Evolutionary conservation across 1,284 basidiomycete species (phyloP).

Genomic region (Stereum hirsutum): DNA sequence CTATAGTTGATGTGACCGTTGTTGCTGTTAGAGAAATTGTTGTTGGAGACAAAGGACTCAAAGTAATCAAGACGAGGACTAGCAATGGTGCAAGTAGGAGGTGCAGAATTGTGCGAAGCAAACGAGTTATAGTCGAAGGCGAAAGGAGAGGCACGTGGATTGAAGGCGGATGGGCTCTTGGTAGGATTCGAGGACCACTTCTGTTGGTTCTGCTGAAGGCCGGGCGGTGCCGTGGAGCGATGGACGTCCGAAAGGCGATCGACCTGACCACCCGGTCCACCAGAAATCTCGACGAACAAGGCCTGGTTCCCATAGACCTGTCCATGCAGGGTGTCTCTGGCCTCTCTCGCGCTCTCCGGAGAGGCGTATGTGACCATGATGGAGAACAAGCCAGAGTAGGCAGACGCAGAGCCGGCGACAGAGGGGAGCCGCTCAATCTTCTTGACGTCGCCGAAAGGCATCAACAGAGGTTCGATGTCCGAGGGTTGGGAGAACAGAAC

Average conservation of each 20-base stretch:
- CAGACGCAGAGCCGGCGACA: conserved; percentile 21
- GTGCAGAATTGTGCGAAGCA: conserved; percentile 8
- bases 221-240: conserved; percentile 14
- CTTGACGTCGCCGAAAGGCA: conserved; percentile 61
- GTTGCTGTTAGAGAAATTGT: no score
- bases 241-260: neutral
- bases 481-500: conserved; percentile 55
- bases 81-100: conserved; percentile 10
- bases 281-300: conserved; percentile 38
- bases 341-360: conserved; percentile 46
- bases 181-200: conserved; percentile 9
- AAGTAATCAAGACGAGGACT: conserved; percentile 10
- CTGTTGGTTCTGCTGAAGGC: conserved; percentile 10
- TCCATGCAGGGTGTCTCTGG: conserved; percentile 45
- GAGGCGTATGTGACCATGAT: conserved; percentile 56
- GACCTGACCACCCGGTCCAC: no score
- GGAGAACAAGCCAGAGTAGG: conserved; percentile 26
- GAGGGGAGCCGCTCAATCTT: conserved; percentile 35
- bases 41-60: no score
- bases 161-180: conserved; percentile 6
- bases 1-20: neutral
- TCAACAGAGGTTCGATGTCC: conserved; percentile 64
- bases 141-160: conserved; percentile 26
- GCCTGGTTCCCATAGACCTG: conserved; percentile 48
- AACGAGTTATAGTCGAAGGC: conserved; percentile 5